Conservation (phyloP, 2,329 filamentous ascomycete genomes). For the Fusarium austroafricanum region DNA sequence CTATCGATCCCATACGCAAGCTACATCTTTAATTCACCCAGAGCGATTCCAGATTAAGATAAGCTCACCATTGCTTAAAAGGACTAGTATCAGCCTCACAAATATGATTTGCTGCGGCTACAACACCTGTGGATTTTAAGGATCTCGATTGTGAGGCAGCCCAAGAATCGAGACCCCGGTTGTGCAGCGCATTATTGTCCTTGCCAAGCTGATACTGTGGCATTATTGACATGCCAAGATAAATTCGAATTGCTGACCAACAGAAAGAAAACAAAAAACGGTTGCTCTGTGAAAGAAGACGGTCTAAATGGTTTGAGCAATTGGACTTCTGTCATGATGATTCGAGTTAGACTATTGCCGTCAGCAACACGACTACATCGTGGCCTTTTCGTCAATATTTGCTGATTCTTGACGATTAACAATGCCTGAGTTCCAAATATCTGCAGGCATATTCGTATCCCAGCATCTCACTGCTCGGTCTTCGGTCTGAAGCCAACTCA, state of each 20-base stretch:
- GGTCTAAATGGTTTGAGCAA: not conserved
- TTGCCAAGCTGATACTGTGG: constrained; percentile 13
- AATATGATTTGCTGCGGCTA: not conserved
- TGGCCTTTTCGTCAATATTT: too few relatives aligned
- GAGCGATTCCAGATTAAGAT: not conserved
- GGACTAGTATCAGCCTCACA: not conserved
- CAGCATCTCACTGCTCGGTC: constrained; percentile 76
- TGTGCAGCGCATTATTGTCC: constrained; percentile 2
- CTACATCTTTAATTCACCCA: not conserved
- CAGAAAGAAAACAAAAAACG: not conserved
- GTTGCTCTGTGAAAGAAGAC: not conserved
- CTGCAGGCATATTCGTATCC: constrained; percentile 70
- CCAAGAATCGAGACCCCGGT: constrained; percentile 6
- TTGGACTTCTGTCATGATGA: not conserved
- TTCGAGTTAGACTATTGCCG: not conserved
- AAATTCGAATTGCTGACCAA: not conserved
- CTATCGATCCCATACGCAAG: constrained; percentile 18
- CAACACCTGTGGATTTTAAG: not conserved
- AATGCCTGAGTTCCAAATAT: too few relatives aligned
- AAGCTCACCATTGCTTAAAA: not conserved
- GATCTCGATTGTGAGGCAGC: constrained; percentile 5
- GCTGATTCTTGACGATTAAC: too few relatives aligned
- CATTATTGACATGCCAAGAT: constrained; percentile 8
- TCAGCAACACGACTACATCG: too few relatives aligned
- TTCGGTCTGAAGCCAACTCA: constrained; percentile 80